A percentile compares a stretch with the other conserved stretches of the same genome.
Conservation (phyloP, 2,329 filamentous ascomycete genomes). For the Truncatella angustata region DNA sequence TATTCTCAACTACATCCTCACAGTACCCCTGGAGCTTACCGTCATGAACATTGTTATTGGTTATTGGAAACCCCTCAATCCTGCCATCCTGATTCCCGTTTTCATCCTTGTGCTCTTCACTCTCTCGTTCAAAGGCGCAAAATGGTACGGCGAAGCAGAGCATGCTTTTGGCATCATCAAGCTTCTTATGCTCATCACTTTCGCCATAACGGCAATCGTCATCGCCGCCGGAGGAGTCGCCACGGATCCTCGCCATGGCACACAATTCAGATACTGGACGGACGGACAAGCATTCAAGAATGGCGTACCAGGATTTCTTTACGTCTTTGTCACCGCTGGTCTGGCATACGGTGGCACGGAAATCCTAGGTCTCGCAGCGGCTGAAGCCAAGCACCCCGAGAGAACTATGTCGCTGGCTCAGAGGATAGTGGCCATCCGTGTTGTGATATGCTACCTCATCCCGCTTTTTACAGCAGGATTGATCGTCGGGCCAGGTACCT, state of each 20-base stretch:
- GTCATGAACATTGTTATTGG: slow-evolving; percentile 29
- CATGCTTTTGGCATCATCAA: slow-evolving; percentile 52
- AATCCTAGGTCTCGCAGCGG: slow-evolving; percentile 42
- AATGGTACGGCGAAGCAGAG: slow-evolving; percentile 46
- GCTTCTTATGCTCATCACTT: slow-evolving; percentile 49
- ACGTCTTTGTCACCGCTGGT: slow-evolving; percentile 42
- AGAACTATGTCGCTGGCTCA: slow-evolving; percentile 36
- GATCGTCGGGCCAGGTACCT: slow-evolving; percentile 27
- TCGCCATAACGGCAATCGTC: slow-evolving; percentile 55
- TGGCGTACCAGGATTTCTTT: slow-evolving; percentile 39
- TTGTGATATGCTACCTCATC: slow-evolving; percentile 37
- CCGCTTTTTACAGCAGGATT: slow-evolving; percentile 33
- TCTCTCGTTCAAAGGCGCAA: slow-evolving; percentile 46
- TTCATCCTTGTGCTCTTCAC: slow-evolving; percentile 36
- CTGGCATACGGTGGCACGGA: slow-evolving; percentile 45
- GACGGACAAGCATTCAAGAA: slow-evolving; percentile 42
- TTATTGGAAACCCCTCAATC: slow-evolving; percentile 27
- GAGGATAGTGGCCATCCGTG: slow-evolving; percentile 38
- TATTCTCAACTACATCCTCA: slow-evolving; percentile 33
- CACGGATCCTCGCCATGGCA: slow-evolving; percentile 41
- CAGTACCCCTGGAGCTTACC: slow-evolving; percentile 36
- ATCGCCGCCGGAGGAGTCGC: slow-evolving; percentile 49
- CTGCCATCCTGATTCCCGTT: slow-evolving; percentile 33
- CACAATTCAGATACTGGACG: slow-evolving; percentile 51
- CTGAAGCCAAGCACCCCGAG: slow-evolving; percentile 37